These are phyloP conservation scores for Paxillus involutus DNA, from an alignment of 768 basidiomycete genomes.

Conservation along the genomic window DNA sequence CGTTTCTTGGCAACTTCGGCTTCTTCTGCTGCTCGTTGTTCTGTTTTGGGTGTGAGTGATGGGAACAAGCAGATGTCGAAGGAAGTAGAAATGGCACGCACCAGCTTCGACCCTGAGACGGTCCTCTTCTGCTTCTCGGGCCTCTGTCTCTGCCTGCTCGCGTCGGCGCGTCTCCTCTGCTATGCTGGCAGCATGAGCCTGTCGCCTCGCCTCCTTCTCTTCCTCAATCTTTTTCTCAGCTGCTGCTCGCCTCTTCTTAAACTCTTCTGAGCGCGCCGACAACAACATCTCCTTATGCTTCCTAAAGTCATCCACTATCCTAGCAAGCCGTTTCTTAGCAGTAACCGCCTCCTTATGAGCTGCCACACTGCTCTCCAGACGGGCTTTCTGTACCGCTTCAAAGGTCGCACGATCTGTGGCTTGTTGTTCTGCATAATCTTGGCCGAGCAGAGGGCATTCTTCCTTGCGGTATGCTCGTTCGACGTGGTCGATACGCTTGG, in stretches of 20 bases:
- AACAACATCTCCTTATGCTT: constrained; percentile 52
- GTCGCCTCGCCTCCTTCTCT: constrained; percentile 76
- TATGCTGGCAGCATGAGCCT: constrained; percentile 57
- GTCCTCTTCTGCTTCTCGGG: constrained; percentile 37
- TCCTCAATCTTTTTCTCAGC: constrained; percentile 74
- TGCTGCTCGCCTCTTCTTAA: constrained; percentile 51
- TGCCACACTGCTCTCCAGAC: constrained; percentile 52
- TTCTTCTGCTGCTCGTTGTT: constrained; percentile 57
- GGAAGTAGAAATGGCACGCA: constrained; percentile 29
- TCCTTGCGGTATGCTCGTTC: constrained; percentile 95
- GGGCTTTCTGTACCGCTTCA: constrained; percentile 55
- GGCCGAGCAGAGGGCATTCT: constrained; percentile 78
- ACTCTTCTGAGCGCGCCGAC: constrained; percentile 63
- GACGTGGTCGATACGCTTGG: constrained; percentile 92
- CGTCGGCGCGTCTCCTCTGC: constrained; percentile 41
- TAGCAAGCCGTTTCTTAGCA: constrained; percentile 70
- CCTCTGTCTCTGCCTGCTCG: constrained; percentile 25
- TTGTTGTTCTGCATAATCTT: constrained; percentile 89
- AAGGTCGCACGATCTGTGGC: constrained; percentile 70
- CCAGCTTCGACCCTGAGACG: constrained; percentile 50
- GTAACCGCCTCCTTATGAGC: constrained; percentile 67
- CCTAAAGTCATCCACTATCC: constrained; percentile 74
- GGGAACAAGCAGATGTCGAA: constrained; percentile 16
- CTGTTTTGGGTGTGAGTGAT: constrained; percentile 27
- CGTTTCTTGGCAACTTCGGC: constrained; percentile 53